A percentile compares a stretch with the other conserved stretches of the same genome.
phyloP scores from a whole-genome alignment of 805 yeast genomes.

The Starmerella khaoyaiensis region DNA sequence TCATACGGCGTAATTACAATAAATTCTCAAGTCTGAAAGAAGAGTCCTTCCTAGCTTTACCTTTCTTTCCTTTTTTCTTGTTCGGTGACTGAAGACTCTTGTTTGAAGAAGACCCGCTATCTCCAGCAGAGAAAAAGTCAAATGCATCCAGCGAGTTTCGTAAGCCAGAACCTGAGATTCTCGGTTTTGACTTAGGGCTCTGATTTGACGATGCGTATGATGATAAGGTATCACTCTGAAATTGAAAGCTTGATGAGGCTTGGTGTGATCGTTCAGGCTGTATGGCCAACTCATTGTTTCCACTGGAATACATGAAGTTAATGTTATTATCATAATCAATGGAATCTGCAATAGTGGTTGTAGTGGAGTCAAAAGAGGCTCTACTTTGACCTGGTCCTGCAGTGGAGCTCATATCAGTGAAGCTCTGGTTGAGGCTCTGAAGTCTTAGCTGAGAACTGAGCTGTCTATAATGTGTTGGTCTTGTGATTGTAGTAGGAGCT shows the following conservation, averaged over 20 bases:
- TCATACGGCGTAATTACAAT: too few relatives aligned
- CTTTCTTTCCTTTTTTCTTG: slow-evolving; percentile 1
- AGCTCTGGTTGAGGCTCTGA: too few relatives aligned
- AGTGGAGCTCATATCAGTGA: neutral
- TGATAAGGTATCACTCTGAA: too few relatives aligned
- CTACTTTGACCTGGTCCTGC: neutral
- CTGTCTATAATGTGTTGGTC: slow-evolving; percentile 8
- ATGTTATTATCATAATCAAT: too few relatives aligned
- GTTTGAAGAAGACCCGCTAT: neutral
- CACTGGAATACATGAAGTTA: neutral
- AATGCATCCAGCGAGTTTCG: neutral
- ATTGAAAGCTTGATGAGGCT: too few relatives aligned
- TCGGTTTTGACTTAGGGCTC: neutral
- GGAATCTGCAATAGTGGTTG: slow-evolving; percentile 6
- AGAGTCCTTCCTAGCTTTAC: slow-evolving; percentile 19
- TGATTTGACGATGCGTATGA: too few relatives aligned
- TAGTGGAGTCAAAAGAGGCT: slow-evolving; percentile 6
- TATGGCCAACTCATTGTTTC: too few relatives aligned
- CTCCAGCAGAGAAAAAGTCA: slow-evolving; percentile 4
- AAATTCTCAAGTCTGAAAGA: slow-evolving; percentile 29
- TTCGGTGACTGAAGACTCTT: slow-evolving; percentile 1
- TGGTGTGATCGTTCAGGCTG: too few relatives aligned
- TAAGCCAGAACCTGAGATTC: neutral
- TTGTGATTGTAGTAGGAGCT: neutral
- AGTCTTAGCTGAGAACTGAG: slow-evolving; percentile 2